Conservation (phyloP, 768 basidiomycete genomes). For the Cyathus striatus region DNA sequence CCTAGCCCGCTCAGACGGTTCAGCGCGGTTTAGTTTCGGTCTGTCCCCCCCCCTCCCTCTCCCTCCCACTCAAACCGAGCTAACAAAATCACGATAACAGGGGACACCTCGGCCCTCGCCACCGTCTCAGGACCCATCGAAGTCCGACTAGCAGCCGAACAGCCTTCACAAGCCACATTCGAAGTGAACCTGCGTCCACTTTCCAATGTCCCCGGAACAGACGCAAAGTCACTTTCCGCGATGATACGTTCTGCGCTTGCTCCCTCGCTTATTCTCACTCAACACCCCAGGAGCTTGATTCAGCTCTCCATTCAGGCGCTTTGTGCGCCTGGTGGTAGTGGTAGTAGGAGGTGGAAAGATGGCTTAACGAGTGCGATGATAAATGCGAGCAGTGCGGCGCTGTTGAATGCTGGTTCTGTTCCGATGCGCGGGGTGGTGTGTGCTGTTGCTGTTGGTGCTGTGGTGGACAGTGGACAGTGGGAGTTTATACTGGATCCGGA, state of each 20-base stretch:
- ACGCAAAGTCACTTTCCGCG: slow-evolving; percentile 54
- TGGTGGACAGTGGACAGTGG: slow-evolving; percentile 22
- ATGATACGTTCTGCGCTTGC: slow-evolving; percentile 52
- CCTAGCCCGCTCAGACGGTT: slow-evolving; percentile 72
- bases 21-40: slow-evolving; percentile 69
- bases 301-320: slow-evolving; percentile 76
- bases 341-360: slow-evolving; percentile 22
- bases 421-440: slow-evolving; percentile 74
- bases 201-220: slow-evolving; percentile 61
- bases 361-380: slow-evolving; percentile 58
- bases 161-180: slow-evolving; percentile 67
- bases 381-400: slow-evolving; percentile 65
- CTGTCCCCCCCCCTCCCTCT: slow-evolving; percentile 10
- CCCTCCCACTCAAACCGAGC: slow-evolving; percentile 3
- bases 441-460: slow-evolving; percentile 54
- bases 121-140: slow-evolving; percentile 82
- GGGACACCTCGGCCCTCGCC: slow-evolving; percentile 45
- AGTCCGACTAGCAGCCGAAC: slow-evolving; percentile 62
- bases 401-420: slow-evolving; percentile 65
- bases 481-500: slow-evolving; percentile 43
- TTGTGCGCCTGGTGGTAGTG: slow-evolving; percentile 10
- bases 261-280: slow-evolving; percentile 59
- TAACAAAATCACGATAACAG: slow-evolving; percentile 10
- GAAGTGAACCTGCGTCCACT: slow-evolving; percentile 73
- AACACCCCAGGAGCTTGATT: slow-evolving; percentile 67